These are phyloP conservation scores for Plasmodium falciparum DNA, from an alignment of 169 alveolate species.

Conservation along the genomic window DNA sequence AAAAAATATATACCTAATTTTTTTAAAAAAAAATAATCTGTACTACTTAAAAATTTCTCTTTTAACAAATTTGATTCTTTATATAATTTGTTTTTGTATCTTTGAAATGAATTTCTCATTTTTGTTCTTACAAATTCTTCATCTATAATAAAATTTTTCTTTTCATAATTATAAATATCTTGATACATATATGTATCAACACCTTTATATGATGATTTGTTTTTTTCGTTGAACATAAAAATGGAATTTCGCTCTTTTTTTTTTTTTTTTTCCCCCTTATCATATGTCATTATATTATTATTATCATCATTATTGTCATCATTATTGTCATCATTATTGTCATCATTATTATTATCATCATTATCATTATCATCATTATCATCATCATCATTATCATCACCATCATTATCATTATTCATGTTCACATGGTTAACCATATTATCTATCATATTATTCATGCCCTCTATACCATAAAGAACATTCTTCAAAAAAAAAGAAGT, in stretches of 20 bases:
- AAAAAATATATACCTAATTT: constrained; percentile 67
- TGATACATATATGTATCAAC: no score
- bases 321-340: no score
- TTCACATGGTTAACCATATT: neutral
- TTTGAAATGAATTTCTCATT: constrained; percentile 69
- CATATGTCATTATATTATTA: no score
- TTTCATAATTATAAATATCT: neutral
- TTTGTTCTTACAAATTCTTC: constrained; percentile 73
- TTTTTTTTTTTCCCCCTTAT: no score
- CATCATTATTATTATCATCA: no score
- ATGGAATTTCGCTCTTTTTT: no score
- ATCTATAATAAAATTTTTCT: constrained; percentile 50
- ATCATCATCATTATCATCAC: no score
- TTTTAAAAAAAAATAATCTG: constrained; percentile 53
- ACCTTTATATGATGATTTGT: no score
- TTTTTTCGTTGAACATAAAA: no score
- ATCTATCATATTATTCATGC: constrained; percentile 17
- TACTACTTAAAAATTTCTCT: constrained; percentile 40
- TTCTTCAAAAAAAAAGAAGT: constrained; percentile 45
- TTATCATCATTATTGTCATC: no score
- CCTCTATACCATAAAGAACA: constrained; percentile 31
- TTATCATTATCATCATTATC: no score
- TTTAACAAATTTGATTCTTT: constrained; percentile 22
- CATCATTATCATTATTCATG: neutral
- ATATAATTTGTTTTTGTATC: neutral